Percentiles rank a stretch among this genome's conserved stretches.
phyloP scores from a whole-genome alignment of 1,284 basidiomycete species.

The Moniliella sp. region DNA sequence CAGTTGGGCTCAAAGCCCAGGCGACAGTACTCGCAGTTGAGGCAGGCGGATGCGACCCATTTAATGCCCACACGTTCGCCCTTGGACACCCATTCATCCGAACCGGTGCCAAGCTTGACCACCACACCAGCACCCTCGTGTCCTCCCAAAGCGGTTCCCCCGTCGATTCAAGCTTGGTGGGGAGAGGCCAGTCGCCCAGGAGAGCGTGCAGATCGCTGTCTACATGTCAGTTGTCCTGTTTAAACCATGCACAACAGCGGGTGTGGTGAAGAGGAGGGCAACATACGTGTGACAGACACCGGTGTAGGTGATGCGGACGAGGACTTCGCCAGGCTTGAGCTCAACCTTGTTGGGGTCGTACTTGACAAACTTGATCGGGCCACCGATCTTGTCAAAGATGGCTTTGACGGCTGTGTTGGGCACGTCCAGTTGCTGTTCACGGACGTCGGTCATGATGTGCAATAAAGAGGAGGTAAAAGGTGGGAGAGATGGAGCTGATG shows the following conservation, averaged over 20 bases:
- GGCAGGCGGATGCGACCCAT: constrained; percentile 40
- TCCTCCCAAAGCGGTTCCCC: too few relatives aligned
- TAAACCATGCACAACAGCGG: too few relatives aligned
- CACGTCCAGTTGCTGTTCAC: constrained; percentile 12
- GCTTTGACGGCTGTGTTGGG: constrained; percentile 11
- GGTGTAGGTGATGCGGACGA: constrained; percentile 45
- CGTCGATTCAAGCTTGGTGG: constrained; percentile 41
- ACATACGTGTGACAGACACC: constrained; percentile 21
- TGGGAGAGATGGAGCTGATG: too few relatives aligned
- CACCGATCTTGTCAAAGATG: constrained; percentile 17
- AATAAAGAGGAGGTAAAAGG: too few relatives aligned
- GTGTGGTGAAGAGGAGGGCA: too few relatives aligned
- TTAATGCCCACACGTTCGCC: constrained; percentile 73
- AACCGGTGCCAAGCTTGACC: constrained; percentile 54
- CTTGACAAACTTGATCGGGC: constrained; percentile 15
- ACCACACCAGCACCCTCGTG: constrained; percentile 50
- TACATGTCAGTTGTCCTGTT: too few relatives aligned
- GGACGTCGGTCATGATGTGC: too few relatives aligned
- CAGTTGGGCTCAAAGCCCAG: constrained; percentile 48
- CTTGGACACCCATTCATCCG: constrained; percentile 41
- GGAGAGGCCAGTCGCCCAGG: constrained; percentile 29
- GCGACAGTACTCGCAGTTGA: constrained; percentile 52
- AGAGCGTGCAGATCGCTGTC: constrained; percentile 17
- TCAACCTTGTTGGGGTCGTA: too few relatives aligned
- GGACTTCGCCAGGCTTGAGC: constrained; percentile 57